These are phyloP conservation scores for Ceratobasidium sp. DNA, from an alignment of 1,284 basidiomycete species.

Conservation along the genomic window DNA sequence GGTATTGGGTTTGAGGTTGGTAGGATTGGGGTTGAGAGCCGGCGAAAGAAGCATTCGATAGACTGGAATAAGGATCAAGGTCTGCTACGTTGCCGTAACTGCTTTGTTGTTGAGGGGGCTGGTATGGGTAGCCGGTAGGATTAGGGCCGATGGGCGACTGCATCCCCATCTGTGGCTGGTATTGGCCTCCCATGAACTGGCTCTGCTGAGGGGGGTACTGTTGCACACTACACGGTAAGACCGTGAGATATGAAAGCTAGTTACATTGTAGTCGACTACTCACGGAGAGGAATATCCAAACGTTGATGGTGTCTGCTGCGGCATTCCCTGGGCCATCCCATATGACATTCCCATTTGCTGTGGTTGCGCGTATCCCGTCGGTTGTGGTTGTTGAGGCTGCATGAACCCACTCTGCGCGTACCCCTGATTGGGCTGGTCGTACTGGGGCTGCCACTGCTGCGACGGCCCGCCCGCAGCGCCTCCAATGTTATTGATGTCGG, in stretches of 20 bases:
- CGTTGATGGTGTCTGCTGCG: conserved; percentile 17
- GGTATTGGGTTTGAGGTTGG: conserved; percentile 16
- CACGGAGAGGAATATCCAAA: conserved; percentile 40
- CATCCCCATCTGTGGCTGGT: conserved; percentile 41
- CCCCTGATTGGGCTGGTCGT: conserved; percentile 35
- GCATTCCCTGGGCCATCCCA: conserved; percentile 26
- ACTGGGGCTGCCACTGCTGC: conserved; percentile 34
- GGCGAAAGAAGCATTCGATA: conserved; percentile 29
- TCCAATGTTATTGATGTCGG: conserved; percentile 40
- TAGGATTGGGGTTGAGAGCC: conserved; percentile 25
- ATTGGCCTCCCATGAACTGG: conserved; percentile 31
- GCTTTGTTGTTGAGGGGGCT: conserved; percentile 34
- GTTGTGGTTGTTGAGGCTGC: conserved; percentile 38
- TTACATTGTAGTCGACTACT: background rate
- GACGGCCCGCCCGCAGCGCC: conserved; percentile 29
- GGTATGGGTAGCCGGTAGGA: conserved; percentile 32
- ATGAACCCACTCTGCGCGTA: conserved; percentile 29
- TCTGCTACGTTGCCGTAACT: conserved; percentile 35
- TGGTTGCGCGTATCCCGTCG: conserved; percentile 24
- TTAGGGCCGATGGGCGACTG: conserved; percentile 17
- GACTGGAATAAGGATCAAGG: conserved; percentile 39
- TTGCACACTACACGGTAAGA: conserved; percentile 1
- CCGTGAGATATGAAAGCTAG: background rate
- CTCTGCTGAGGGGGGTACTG: conserved; percentile 38
- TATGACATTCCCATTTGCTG: conserved; percentile 15